These are phyloP conservation scores for Xylaria sp. DNA, from an alignment of 2,329 filamentous ascomycete species.

Conservation along the genomic window DNA sequence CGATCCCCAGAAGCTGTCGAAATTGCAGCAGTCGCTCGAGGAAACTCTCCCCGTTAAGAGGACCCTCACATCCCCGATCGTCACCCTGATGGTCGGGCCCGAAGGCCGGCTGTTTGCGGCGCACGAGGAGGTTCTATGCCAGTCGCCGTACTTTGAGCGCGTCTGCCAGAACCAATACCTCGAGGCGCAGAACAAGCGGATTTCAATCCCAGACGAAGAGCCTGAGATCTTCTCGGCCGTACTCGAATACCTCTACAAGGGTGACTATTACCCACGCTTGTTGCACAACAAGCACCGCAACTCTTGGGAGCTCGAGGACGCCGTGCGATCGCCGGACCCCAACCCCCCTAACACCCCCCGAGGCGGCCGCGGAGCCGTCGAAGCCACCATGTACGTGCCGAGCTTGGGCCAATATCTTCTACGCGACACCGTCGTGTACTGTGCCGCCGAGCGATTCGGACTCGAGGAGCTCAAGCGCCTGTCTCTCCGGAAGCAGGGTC, in stretches of 20 bases:
- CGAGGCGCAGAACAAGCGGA: constrained; percentile 77
- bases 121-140: constrained; percentile 87
- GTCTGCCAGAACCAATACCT: constrained; percentile 75
- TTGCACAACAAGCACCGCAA: constrained; percentile 84
- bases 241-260: constrained; percentile 97
- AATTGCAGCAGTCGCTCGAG: constrained; percentile 81
- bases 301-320: constrained; percentile 88
- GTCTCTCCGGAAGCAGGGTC: constrained; percentile 90
- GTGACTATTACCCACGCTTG: constrained; percentile 91
- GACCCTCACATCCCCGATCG: constrained; percentile 67
- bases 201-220: constrained; percentile 76
- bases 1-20: constrained; percentile 80
- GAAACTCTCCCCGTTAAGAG: constrained; percentile 49
- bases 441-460: constrained; percentile 86
- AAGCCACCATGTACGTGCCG: constrained; percentile 79
- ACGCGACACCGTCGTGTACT: constrained; percentile 94
- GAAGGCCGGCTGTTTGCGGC: constrained; percentile 92
- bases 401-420: constrained; percentile 78
- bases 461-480: constrained; percentile 91
- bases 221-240: constrained; percentile 92
- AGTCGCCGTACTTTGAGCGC: constrained; percentile 82
- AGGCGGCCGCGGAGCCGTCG: constrained; percentile 55
- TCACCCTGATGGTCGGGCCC: constrained; percentile 82
- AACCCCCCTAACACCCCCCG: constrained; percentile 40
- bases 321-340: constrained; percentile 46